Evolutionary conservation across 73 alveolate genomes (phyloP).

Genomic region (Blepharisma japonicum): DNA sequence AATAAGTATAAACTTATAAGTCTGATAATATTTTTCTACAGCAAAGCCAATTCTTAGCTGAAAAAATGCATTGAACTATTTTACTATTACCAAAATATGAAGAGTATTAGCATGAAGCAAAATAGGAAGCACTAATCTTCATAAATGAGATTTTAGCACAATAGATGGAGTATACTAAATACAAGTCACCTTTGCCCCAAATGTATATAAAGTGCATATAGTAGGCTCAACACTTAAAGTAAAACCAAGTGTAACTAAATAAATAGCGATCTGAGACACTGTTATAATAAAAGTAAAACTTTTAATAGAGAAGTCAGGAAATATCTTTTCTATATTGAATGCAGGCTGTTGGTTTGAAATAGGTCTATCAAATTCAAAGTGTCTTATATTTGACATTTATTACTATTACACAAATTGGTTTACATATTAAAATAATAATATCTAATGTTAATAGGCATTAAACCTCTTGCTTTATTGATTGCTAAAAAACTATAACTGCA

Average conservation of each 20-base stretch:
- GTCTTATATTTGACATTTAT: too few species aligned
- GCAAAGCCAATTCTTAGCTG: conserved; percentile 19
- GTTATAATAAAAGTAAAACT: background rate
- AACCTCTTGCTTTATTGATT: too few species aligned
- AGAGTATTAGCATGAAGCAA: background rate
- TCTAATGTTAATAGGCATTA: too few species aligned
- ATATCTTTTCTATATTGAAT: background rate
- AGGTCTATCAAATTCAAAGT: too few species aligned
- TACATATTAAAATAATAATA: too few species aligned
- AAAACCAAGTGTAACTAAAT: background rate
- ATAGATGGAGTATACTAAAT: conserved; percentile 5
- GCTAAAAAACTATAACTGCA: too few species aligned
- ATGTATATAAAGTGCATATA: background rate
- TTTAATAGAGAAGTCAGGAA: background rate
- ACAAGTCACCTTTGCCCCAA: conserved; percentile 23
- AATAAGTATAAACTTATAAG: background rate
- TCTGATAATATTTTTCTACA: background rate
- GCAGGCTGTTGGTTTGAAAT: too few species aligned
- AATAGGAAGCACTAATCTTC: background rate
- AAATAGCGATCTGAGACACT: background rate
- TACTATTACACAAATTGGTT: too few species aligned
- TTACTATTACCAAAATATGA: background rate
- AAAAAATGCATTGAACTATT: background rate
- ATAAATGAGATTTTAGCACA: background rate
- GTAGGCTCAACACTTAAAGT: background rate